A percentile compares a stretch with the other conserved stretches of the same genome.
Conservation (phyloP, 2,329 filamentous ascomycete species). For the Pestalotiopsis sp. region DNA sequence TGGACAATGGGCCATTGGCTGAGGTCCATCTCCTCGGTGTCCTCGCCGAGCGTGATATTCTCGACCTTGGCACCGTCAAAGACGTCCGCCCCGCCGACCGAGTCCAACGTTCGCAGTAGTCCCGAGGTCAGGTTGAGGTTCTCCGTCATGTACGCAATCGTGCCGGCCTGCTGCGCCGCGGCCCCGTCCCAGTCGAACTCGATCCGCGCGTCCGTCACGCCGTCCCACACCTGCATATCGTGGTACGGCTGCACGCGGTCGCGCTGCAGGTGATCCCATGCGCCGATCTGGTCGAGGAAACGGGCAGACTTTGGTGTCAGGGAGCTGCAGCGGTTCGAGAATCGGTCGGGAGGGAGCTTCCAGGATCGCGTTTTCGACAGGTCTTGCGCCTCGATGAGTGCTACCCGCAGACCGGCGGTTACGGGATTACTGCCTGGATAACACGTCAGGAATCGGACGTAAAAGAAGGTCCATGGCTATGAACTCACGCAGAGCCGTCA, state of each 20-base stretch:
- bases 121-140: slow-evolving; percentile 86
- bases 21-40: slow-evolving; percentile 72
- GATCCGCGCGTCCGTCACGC: slow-evolving; percentile 82
- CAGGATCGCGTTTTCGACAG: slow-evolving; percentile 70
- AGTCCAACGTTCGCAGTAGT: slow-evolving; percentile 71
- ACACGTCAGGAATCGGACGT: not conserved
- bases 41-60: slow-evolving; percentile 74
- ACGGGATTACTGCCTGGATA: slow-evolving; percentile 71
- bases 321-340: slow-evolving; percentile 94
- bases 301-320: slow-evolving; percentile 86
- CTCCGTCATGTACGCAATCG: slow-evolving; percentile 95
- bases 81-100: slow-evolving; percentile 69
- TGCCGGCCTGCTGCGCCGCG: slow-evolving; percentile 40
- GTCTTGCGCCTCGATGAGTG: slow-evolving; percentile 89
- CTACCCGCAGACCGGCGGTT: slow-evolving; percentile 79
- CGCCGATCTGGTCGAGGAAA: slow-evolving; percentile 82
- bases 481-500: slow-evolving; percentile 74
- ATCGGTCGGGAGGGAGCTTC: slow-evolving; percentile 68
- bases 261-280: slow-evolving; percentile 76
- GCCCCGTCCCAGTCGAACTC: slow-evolving; percentile 77
- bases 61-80: slow-evolving; percentile 80
- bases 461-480: not conserved
- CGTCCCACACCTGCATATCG: slow-evolving; percentile 99
- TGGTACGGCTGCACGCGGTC: slow-evolving; percentile 84
- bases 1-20: slow-evolving; percentile 86